phyloP scores from a whole-genome alignment of 2,329 filamentous ascomycete species.

The Furcasterigmium sp. region DNA sequence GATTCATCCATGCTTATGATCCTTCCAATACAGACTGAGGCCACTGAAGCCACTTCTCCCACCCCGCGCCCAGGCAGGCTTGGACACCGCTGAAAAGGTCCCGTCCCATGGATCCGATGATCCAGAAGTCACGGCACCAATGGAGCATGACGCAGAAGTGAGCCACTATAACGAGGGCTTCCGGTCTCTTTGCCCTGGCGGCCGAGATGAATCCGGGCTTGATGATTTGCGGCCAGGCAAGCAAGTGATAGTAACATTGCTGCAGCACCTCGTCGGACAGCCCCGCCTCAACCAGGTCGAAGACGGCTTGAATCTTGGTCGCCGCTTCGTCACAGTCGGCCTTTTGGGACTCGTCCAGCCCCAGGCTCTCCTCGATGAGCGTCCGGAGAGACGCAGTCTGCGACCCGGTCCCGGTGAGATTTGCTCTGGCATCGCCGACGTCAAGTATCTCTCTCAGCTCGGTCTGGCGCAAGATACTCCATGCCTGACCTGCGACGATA shows the following conservation, averaged over 20 bases:
- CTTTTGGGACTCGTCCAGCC: slow-evolving; percentile 6
- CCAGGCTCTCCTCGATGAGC: slow-evolving; percentile 24
- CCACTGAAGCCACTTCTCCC: slow-evolving; percentile 1
- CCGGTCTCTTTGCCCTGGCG: slow-evolving; percentile 27
- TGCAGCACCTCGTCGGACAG: background rate
- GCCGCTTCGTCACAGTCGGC: slow-evolving; percentile 22
- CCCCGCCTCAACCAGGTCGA: slow-evolving; percentile 13
- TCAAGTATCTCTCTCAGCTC: slow-evolving; percentile 21
- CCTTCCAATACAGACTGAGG: background rate
- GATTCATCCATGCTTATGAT: too few species aligned
- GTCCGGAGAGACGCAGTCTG: slow-evolving; percentile 13
- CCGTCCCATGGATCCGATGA: background rate
- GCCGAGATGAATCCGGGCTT: slow-evolving; percentile 26
- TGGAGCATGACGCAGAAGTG: slow-evolving; percentile 46
- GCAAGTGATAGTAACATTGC: slow-evolving; percentile 2
- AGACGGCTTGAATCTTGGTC: slow-evolving; percentile 25
- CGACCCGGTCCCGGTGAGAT: slow-evolving; percentile 16
- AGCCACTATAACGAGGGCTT: slow-evolving; percentile 40
- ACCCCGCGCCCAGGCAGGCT: slow-evolving; percentile 4
- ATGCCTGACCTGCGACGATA: slow-evolving; percentile 26
- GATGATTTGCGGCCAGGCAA: slow-evolving; percentile 25
- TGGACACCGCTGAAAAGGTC: slow-evolving; percentile 12
- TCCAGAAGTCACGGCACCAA: slow-evolving; percentile 27
- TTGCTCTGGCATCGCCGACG: slow-evolving; percentile 8
- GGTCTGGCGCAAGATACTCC: slow-evolving; percentile 26